Base-by-base conservation (phyloP, 495 filamentous ascomycete species). In the Aspergillus kassunensis region DNA sequence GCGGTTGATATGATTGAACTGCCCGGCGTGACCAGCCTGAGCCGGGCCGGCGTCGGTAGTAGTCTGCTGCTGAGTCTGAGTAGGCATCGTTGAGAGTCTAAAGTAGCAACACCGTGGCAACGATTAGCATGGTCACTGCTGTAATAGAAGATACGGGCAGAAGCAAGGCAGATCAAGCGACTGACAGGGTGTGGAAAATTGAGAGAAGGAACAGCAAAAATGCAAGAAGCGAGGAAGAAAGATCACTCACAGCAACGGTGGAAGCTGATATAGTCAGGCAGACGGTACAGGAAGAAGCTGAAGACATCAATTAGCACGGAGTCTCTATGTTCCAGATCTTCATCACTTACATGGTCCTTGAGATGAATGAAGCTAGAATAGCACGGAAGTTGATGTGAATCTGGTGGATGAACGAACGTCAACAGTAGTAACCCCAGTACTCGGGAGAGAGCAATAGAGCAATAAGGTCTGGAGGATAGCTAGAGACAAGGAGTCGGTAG, bases 31-130 rank as follows among this genome's bases (percentile, higher is more conserved):
- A 12, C 40, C 40, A 30, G 44, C 56, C 25, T 55, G 44, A 39
- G 45, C 46, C 40, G 65, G 70, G 51, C 55, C 57, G 39, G 68
- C 62, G 16, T 73, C 65, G 40, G 68, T 51, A 64, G 68, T 69
- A 66, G 56, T 45, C 27, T 46, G 51, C 42, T 53, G 51, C 41
- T 53, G 51, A 30, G 23, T 39, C 19, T 54, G 54, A 37, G 31
- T 23, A 62, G 64, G 72, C 74, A 69, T 69, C 53, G 53, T 68
- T 62, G 23, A 29, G 20, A 35, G 35, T 40, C 53, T 56, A 40
- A 30, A 49, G 49, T 59, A 53, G 36, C 40, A 35, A 7, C 27
- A 54, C 49, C 53, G 23, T 15, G 1, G 9, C 2, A 46, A 33
- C 8, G n/a, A 9, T 58, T 48, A 56, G 46, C 41, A n/a, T n/a